Conservation (phyloP, 1,284 basidiomycete genomes). For the Sanghuangporus baumii region DNA sequence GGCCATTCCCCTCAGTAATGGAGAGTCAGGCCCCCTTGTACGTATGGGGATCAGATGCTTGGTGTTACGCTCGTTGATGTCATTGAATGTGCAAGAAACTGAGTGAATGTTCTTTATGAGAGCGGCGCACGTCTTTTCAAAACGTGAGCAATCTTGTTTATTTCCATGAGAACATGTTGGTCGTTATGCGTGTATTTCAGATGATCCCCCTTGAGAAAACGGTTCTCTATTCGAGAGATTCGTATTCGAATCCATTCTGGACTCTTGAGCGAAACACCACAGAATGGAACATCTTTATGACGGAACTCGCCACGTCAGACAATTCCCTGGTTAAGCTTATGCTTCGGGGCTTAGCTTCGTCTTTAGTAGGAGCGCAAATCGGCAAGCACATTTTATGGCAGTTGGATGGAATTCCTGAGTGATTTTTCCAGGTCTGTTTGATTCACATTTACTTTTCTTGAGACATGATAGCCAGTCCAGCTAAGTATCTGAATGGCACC, state of each 20-base stretch:
- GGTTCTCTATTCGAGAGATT: slow-evolving; percentile 30
- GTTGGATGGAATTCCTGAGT: not conserved
- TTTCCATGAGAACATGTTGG: not conserved
- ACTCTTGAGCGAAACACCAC: slow-evolving; percentile 31
- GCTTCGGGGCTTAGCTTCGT: slow-evolving; percentile 27
- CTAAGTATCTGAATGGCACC: slow-evolving; percentile 32
- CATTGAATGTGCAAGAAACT: slow-evolving; percentile 36
- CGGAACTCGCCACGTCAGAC: slow-evolving; percentile 29
- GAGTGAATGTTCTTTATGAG: slow-evolving; percentile 35
- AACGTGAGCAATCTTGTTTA: slow-evolving; percentile 31
- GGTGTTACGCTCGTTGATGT: slow-evolving; percentile 38
- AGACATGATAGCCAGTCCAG: slow-evolving; percentile 30
- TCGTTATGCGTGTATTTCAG: slow-evolving; percentile 16
- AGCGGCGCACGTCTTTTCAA: slow-evolving; percentile 44
- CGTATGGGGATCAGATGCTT: slow-evolving; percentile 28
- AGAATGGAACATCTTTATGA: slow-evolving; percentile 35
- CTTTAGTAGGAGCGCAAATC: slow-evolving; percentile 32
- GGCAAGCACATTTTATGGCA: slow-evolving; percentile 21
- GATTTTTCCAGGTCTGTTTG: slow-evolving; percentile 25
- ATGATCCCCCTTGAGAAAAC: slow-evolving; percentile 31
- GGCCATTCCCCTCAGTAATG: slow-evolving; percentile 34
- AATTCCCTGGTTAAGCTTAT: slow-evolving; percentile 32
- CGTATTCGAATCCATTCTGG: slow-evolving; percentile 34
- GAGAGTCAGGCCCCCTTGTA: slow-evolving; percentile 35
- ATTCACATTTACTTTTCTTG: slow-evolving; percentile 31